Conservation (phyloP, 208 protist species). For the Acanthamoeba castellanii region DNA sequence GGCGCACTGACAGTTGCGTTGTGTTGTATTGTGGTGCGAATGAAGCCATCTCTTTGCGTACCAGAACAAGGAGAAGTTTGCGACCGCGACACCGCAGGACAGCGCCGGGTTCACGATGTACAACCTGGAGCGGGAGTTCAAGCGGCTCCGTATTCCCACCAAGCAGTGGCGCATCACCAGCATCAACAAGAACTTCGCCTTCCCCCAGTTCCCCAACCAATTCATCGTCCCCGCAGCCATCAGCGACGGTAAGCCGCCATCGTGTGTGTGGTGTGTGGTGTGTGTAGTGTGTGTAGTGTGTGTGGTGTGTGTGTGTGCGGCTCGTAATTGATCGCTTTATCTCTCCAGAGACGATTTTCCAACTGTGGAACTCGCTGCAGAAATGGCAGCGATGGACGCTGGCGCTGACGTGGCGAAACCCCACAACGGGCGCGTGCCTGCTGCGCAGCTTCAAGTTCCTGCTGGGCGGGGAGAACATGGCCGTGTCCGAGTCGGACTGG, state of each 20-base stretch:
- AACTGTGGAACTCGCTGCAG: background rate
- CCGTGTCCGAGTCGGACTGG: background rate
- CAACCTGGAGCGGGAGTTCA: background rate
- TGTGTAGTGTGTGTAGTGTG: too few relatives aligned
- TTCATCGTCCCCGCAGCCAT: constrained; percentile 32
- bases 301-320: too few relatives aligned
- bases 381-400: constrained; percentile 17
- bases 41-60: background rate
- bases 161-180: constrained; percentile 20
- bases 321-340: too few relatives aligned
- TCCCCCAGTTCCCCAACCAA: background rate
- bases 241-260: background rate
- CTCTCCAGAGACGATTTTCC: background rate
- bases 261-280: background rate
- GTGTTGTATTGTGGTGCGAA: background rate
- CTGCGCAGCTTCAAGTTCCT: background rate
- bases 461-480: background rate
- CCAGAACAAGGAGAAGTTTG: background rate
- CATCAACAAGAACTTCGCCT: background rate
- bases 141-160: background rate
- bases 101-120: background rate
- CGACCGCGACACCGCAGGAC: background rate
- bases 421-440: background rate
- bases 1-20: too few relatives aligned
- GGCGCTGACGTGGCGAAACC: background rate